phyloP scores from a whole-genome alignment of 352 stramenopile species.

The Pilasporangium apinafurcum region DNA sequence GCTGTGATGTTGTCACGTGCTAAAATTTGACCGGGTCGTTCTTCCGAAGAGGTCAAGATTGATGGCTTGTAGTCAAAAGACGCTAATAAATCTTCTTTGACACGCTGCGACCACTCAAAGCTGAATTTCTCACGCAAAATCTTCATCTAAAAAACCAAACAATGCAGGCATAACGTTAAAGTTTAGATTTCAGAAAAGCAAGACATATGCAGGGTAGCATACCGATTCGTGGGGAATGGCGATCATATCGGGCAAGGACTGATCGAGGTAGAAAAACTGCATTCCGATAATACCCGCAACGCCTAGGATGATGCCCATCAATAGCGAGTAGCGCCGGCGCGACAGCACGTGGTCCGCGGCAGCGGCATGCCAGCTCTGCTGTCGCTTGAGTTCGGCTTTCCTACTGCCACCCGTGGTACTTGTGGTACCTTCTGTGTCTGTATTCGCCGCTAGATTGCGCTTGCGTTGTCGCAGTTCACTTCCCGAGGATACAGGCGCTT shows the following conservation, averaged over 20 bases:
- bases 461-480: slow-evolving; percentile 15
- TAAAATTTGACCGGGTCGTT: slow-evolving; percentile 43
- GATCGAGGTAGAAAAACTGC: slow-evolving; percentile 43
- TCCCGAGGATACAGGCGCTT: too few species aligned
- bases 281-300: slow-evolving; percentile 40
- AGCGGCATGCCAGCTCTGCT: slow-evolving; percentile 46
- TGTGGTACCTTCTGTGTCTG: background rate
- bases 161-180: too few species aligned
- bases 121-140: slow-evolving; percentile 54
- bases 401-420: background rate
- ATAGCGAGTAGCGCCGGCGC: slow-evolving; percentile 68
- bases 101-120: slow-evolving; percentile 60
- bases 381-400: slow-evolving; percentile 19
- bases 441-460: too few species aligned
- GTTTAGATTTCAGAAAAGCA: too few species aligned
- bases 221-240: slow-evolving; percentile 27
- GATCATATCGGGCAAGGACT: slow-evolving; percentile 32
- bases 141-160: slow-evolving; percentile 17
- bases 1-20: slow-evolving; percentile 38
- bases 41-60: slow-evolving; percentile 19
- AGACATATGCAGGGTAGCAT: too few species aligned
- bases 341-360: slow-evolving; percentile 49
- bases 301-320: slow-evolving; percentile 48
- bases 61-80: slow-evolving; percentile 52
- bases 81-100: slow-evolving; percentile 57